These are phyloP conservation scores for Myriosclerotinia scirpicola DNA, from an alignment of 2,329 filamentous ascomycete species.

Conservation along the genomic window DNA sequence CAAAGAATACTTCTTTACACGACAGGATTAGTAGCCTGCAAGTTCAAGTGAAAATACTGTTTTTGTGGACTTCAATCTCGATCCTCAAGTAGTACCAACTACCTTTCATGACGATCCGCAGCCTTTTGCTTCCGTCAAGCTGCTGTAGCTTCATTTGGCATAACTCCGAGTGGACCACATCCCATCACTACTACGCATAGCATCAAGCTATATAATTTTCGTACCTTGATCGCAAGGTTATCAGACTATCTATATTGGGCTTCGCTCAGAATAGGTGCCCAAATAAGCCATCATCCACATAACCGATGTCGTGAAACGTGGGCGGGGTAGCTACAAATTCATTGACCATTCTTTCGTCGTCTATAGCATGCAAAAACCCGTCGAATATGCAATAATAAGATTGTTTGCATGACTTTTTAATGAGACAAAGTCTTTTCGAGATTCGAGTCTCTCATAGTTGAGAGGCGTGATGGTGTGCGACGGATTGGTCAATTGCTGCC, in stretches of 20 bases:
- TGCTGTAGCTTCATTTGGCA: slow-evolving; percentile 17
- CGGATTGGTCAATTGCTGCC: slow-evolving; percentile 29
- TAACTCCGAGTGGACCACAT: slow-evolving; percentile 25
- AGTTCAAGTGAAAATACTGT: not conserved
- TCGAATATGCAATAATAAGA: not conserved
- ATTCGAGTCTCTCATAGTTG: not conserved
- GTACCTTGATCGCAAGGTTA: slow-evolving; percentile 28
- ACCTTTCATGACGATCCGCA: not conserved
- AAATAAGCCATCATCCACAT: slow-evolving; percentile 1
- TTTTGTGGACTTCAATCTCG: not conserved
- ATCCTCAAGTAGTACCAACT: not conserved
- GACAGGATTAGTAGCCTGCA: not conserved
- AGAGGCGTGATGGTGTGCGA: slow-evolving; percentile 24
- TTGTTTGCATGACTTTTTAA: slow-evolving; percentile 6
- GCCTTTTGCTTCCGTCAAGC: not conserved
- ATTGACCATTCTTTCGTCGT: slow-evolving; percentile 17
- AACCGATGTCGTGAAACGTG: slow-evolving; percentile 17
- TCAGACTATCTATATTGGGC: slow-evolving; percentile 22
- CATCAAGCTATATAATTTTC: slow-evolving; percentile 29
- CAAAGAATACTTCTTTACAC: not conserved
- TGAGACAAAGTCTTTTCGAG: slow-evolving; percentile 1
- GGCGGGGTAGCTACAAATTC: slow-evolving; percentile 19
- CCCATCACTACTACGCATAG: not conserved
- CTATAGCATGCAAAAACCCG: not conserved
- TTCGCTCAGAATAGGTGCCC: slow-evolving; percentile 22